Percentiles rank a stretch among this genome's conserved stretches.
Conservation (phyloP, 192 early-diverging fungal genomes). For the Gryganskiella cystojenkinii region DNA sequence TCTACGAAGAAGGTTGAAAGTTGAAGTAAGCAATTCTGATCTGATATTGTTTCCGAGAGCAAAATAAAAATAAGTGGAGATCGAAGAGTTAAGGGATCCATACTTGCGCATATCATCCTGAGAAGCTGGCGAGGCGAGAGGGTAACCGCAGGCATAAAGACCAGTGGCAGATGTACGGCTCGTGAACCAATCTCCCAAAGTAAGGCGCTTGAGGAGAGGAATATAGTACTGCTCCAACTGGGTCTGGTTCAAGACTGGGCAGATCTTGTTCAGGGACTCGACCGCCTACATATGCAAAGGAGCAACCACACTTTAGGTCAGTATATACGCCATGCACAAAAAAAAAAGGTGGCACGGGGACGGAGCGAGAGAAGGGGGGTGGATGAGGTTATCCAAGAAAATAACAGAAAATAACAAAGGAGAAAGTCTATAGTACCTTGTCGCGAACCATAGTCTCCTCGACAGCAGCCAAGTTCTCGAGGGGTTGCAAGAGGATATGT, state of each 20-base stretch:
- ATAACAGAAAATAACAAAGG: too few relatives aligned
- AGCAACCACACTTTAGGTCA: not conserved
- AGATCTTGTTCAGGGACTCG: conserved; percentile 90
- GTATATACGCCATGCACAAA: not conserved
- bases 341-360: too few relatives aligned
- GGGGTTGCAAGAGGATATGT: conserved; percentile 86
- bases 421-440: conserved; percentile 69
- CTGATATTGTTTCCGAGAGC: too few relatives aligned
- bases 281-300: conserved; percentile 79
- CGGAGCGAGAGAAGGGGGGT: too few relatives aligned
- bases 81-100: not conserved
- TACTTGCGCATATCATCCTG: conserved; percentile 91
- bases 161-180: conserved; percentile 94
- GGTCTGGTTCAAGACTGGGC: conserved; percentile 71
- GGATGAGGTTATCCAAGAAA: too few relatives aligned
- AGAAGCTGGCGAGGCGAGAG: conserved; percentile 71
- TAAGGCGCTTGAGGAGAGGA: conserved; percentile 91
- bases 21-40: not conserved
- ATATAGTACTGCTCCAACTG: conserved; percentile 93
- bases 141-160: conserved; percentile 89
- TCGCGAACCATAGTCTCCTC: conserved; percentile 99
- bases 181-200: conserved; percentile 98
- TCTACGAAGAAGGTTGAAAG: conserved; percentile 44
- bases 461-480: conserved; percentile 97
- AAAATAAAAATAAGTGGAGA: not conserved